Evolutionary conservation across 768 basidiomycete species (phyloP).

Genomic region (Calocybe indica): DNA sequence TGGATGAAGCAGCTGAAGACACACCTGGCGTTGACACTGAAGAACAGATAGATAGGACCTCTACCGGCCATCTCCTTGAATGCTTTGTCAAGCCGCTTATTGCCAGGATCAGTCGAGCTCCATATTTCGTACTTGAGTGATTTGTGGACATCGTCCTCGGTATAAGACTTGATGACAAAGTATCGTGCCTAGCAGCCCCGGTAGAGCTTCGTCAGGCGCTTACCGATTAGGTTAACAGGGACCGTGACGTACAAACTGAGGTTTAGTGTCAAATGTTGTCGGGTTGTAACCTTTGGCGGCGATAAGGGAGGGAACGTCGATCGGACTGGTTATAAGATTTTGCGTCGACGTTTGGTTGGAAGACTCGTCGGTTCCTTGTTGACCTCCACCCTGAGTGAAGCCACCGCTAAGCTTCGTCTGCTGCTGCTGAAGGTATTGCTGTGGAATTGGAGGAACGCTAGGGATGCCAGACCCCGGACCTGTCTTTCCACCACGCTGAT

Average conservation of each 20-base stretch:
- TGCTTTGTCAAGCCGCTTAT: slow-evolving; percentile 94
- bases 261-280: slow-evolving; percentile 72
- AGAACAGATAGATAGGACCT: slow-evolving; percentile 96
- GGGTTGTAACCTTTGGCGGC: slow-evolving; percentile 92
- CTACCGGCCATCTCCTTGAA: slow-evolving; percentile 92
- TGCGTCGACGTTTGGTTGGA: slow-evolving; percentile 36
- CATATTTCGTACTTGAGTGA: slow-evolving; percentile 96
- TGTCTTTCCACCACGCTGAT: slow-evolving; percentile 40
- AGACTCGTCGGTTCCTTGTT: slow-evolving; percentile 14
- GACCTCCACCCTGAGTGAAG: slow-evolving; percentile 25
- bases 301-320: slow-evolving; percentile 84
- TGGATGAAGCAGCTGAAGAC: slow-evolving; percentile 2
- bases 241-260: slow-evolving; percentile 55
- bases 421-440: slow-evolving; percentile 62
- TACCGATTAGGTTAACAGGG: slow-evolving; percentile 3
- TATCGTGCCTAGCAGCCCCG: slow-evolving; percentile 61
- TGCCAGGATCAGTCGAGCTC: slow-evolving; percentile 96
- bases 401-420: slow-evolving; percentile 32
- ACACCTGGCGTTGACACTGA: slow-evolving; percentile 91
- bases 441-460: slow-evolving; percentile 66
- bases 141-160: slow-evolving; percentile 99
- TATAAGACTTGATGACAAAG: slow-evolving; percentile 99
- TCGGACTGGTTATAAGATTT: slow-evolving; percentile 55
- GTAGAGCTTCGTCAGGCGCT: slow-evolving; percentile 1
- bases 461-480: slow-evolving; percentile 39